Conservation (phyloP, 176 grass and related monocot genomes). For the Puccinellia tenuiflora region DNA sequence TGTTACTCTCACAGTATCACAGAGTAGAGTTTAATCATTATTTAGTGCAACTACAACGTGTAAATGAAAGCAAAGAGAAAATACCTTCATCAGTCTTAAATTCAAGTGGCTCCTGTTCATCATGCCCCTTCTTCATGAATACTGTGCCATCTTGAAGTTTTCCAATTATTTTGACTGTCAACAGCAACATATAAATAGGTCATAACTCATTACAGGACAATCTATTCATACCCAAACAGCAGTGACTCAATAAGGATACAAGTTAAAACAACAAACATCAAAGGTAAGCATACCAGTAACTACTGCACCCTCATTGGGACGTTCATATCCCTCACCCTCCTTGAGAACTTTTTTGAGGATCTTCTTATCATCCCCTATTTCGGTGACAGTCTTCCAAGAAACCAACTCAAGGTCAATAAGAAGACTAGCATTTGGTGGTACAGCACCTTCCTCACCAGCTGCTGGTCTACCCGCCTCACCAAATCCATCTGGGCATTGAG, state of each 20-base stretch:
- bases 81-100: slow-evolving; percentile 93
- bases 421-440: slow-evolving; percentile 70
- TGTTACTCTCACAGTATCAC: not conserved
- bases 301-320: slow-evolving; percentile 75
- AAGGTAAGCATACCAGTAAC: slow-evolving; percentile 53
- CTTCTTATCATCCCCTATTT: slow-evolving; percentile 96
- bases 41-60: not conserved
- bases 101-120: slow-evolving; percentile 62
- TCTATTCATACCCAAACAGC: not conserved
- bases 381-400: slow-evolving; percentile 93
- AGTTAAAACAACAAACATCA: not conserved
- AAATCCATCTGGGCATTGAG: slow-evolving; percentile 66
- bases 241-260: not conserved
- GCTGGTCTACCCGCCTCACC: slow-evolving; percentile 81
- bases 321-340: slow-evolving; percentile 85
- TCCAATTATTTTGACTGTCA: slow-evolving; percentile 81
- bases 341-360: slow-evolving; percentile 89
- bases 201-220: not conserved
- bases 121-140: slow-evolving; percentile 80
- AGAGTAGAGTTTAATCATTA: not conserved
- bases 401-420: slow-evolving; percentile 70
- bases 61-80: not conserved
- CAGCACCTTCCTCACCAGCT: slow-evolving; percentile 42
- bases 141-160: slow-evolving; percentile 77
- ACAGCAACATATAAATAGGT: slow-evolving; percentile 6